These are phyloP conservation scores for Stachybotrys chartarum DNA, from an alignment of 2,329 filamentous ascomycete genomes.

Conservation along the genomic window DNA sequence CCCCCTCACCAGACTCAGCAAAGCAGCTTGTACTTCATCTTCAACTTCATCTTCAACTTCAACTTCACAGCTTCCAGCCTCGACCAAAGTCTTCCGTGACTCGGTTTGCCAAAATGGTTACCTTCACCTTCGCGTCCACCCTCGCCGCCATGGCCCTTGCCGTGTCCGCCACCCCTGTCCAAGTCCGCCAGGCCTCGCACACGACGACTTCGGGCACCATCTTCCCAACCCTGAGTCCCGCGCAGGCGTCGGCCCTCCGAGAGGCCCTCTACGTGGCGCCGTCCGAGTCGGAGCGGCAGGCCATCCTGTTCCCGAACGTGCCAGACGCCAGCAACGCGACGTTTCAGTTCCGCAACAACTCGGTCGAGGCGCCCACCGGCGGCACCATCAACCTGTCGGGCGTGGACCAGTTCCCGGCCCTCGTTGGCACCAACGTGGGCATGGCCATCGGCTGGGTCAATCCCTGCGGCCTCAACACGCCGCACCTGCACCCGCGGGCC, in stretches of 20 bases:
- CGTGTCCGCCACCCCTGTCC: neutral
- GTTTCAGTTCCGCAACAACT: slow-evolving; percentile 13
- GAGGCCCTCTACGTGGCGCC: neutral
- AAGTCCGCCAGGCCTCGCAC: neutral
- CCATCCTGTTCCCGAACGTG: slow-evolving; percentile 1
- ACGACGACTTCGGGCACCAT: neutral
- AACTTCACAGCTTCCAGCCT: neutral
- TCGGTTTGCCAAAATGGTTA: neutral
- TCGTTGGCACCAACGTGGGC: slow-evolving; percentile 32
- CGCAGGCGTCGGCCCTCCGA: neutral
- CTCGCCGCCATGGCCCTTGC: neutral
- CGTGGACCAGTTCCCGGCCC: slow-evolving; percentile 21
- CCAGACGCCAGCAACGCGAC: slow-evolving; percentile 9
- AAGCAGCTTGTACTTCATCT: neutral
- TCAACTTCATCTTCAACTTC: neutral
- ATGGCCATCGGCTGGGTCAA: slow-evolving; percentile 36
- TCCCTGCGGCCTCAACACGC: slow-evolving; percentile 37
- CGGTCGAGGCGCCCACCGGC: slow-evolving; percentile 5
- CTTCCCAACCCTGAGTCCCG: neutral
- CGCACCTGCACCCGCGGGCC: slow-evolving; percentile 33
- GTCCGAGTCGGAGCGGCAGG: slow-evolving; percentile 3
- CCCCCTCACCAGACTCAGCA: neutral
- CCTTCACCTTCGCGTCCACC: neutral
- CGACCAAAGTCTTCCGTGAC: neutral
- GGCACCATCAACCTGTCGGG: slow-evolving; percentile 20